Conservation (phyloP, 208 protist genomes). For the Crithidia thermophila region DNA sequence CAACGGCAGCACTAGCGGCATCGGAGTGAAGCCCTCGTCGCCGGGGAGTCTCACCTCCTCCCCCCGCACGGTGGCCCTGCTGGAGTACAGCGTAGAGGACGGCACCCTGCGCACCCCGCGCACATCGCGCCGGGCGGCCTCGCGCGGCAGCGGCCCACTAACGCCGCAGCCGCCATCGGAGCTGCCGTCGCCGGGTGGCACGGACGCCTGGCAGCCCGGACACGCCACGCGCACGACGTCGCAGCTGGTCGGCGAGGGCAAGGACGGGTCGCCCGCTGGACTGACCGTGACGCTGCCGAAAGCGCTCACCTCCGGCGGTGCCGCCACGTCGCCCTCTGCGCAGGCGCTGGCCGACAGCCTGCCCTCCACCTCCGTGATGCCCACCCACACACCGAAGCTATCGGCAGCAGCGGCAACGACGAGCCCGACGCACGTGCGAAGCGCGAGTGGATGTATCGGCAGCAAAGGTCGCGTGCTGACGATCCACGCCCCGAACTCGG, state of each 20-base stretch:
- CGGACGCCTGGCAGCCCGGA: not conserved
- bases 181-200: not conserved
- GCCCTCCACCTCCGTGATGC: not conserved
- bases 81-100: constrained; percentile 22
- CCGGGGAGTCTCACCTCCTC: constrained; percentile 2
- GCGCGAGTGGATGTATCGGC: constrained; percentile 3
- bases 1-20: too few species aligned
- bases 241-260: not conserved
- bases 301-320: not conserved
- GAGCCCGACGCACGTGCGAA: too few species aligned
- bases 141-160: not conserved
- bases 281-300: constrained; percentile 7
- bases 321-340: not conserved
- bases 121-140: not conserved
- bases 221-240: not conserved
- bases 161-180: not conserved
- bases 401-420: not conserved
- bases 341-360: not conserved
- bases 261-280: not conserved
- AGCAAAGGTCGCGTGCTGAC: constrained; percentile 18
- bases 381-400: too few species aligned
- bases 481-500: constrained; percentile 9
- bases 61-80: not conserved
- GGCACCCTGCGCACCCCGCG: constrained; percentile 21
- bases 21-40: not conserved